Conservation (phyloP, 768 basidiomycete genomes). For the Mycena vulgaris region DNA sequence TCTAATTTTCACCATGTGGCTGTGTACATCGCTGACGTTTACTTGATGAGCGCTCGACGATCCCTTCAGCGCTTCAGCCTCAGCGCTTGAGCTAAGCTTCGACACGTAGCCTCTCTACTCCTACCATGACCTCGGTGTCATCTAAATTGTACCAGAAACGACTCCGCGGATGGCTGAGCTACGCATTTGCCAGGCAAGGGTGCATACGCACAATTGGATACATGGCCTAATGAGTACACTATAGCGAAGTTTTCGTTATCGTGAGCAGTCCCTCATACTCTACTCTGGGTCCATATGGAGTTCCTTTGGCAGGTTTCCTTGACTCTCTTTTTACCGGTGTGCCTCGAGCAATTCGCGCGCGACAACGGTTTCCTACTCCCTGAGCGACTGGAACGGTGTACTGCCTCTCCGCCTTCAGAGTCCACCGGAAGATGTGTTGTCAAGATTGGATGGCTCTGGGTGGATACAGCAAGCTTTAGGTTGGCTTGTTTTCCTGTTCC, state of each 20-base stretch:
- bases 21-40: neutral
- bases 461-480: constrained; percentile 96
- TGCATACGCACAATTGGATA: neutral
- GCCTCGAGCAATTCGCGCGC: constrained; percentile 89
- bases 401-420: constrained; percentile 37
- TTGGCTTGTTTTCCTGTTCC: constrained; percentile 47
- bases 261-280: too few species aligned
- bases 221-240: neutral
- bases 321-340: constrained; percentile 87
- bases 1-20: neutral
- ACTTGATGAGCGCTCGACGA: neutral
- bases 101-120: neutral
- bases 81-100: neutral
- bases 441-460: constrained; percentile 86
- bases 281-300: too few species aligned
- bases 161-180: constrained; percentile 85
- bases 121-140: constrained; percentile 15
- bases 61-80: neutral
- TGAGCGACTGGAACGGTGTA: constrained; percentile 75
- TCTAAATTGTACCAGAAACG: constrained; percentile 54
- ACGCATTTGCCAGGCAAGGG: constrained; percentile 84
- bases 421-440: constrained; percentile 78
- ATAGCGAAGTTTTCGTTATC: constrained; percentile 86
- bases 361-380: constrained; percentile 89
- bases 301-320: too few species aligned